Evolutionary conservation across 805 yeast species (phyloP).

Genomic region (Dipodascopsis uninucleata): DNA sequence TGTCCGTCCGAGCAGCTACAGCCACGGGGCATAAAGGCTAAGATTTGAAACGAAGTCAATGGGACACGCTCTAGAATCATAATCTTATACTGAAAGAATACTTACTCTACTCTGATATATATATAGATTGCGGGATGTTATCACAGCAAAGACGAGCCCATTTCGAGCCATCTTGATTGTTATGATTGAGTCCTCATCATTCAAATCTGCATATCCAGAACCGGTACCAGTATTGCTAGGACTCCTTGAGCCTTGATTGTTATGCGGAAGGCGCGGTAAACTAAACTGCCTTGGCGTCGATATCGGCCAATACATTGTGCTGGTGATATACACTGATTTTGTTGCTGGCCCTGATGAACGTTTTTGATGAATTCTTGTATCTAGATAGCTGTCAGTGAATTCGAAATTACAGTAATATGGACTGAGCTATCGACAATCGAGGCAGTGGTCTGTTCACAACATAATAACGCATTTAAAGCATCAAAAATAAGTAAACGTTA

Average conservation of each 20-base stretch:
- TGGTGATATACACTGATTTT: too few relatives aligned
- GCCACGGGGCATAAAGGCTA: slow-evolving; percentile 48
- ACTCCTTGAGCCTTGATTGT: too few relatives aligned
- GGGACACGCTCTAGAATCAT: background rate
- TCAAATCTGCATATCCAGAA: background rate
- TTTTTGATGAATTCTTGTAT: too few relatives aligned
- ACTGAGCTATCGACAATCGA: too few relatives aligned
- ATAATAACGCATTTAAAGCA: too few relatives aligned
- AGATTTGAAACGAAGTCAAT: slow-evolving; percentile 4
- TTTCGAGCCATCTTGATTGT: slow-evolving; percentile 33
- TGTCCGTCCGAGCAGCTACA: slow-evolving; percentile 44
- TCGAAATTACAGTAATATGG: too few relatives aligned
- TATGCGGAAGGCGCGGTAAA: slow-evolving; percentile 27
- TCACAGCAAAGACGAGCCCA: slow-evolving; percentile 36
- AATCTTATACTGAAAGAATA: background rate
- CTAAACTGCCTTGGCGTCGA: slow-evolving; percentile 33
- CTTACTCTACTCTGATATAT: slow-evolving; percentile 39
- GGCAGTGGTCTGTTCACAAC: too few relatives aligned
- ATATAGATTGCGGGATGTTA: slow-evolving; percentile 41
- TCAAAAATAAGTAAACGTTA: too few relatives aligned
- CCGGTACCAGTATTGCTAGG: slow-evolving; percentile 8
- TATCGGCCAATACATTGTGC: slow-evolving; percentile 36
- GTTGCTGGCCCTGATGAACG: too few relatives aligned
- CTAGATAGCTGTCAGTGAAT: too few relatives aligned
- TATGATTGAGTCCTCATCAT: slow-evolving; percentile 29